Base-by-base conservation (phyloP, 108 stramenopile genomes). In the Fistulifera pelliculosa region DNA sequence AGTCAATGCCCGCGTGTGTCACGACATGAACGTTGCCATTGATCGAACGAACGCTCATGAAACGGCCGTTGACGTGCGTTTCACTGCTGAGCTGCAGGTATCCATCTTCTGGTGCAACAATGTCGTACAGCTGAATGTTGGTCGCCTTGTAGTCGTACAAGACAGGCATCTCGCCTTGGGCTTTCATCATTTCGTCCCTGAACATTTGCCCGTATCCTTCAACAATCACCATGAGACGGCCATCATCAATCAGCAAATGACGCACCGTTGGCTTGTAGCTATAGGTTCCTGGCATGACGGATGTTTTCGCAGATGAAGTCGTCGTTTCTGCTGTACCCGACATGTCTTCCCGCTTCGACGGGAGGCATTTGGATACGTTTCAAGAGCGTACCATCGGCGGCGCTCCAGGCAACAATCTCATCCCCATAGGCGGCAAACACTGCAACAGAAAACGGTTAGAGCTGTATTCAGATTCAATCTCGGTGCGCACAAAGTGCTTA, bases 351-450 rank as follows among this genome's bases (percentile, higher is more conserved):
- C 8, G 8, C 17, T 42, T 57, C 56, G 21, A 40, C 24, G 17
- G 39, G 13, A 7, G 60, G 55, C 68, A 69, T 54, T 51, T 61
- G 38, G 21, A 69, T 42, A 38, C 61, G 41, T 22, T 49, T 14
- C 13, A 66, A 45, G 17, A 62, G 22, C 11, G 55, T 47, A 12
- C 57, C 51, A 42, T 27, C 47, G 19, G 38, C 31, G 1, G 39
- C 56, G 47, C 57, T 41, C 61, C 61, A 66, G 1, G 60, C 55
- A 13, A 78, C 55, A 15, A 74, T 17, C 22, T 39, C 49, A 48
- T 73, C 71, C 18, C 61, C 61, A 24, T 66, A 70, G 12, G 72
- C 68, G 16, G 77, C 72, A 41, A 57, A 78, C 7, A 41, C 42
- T 26, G 19, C 15, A 39, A 2, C 6, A 51, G 1, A 26, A 2